Conservation (phyloP, 257 asterid species). For the Lantana camara region DNA sequence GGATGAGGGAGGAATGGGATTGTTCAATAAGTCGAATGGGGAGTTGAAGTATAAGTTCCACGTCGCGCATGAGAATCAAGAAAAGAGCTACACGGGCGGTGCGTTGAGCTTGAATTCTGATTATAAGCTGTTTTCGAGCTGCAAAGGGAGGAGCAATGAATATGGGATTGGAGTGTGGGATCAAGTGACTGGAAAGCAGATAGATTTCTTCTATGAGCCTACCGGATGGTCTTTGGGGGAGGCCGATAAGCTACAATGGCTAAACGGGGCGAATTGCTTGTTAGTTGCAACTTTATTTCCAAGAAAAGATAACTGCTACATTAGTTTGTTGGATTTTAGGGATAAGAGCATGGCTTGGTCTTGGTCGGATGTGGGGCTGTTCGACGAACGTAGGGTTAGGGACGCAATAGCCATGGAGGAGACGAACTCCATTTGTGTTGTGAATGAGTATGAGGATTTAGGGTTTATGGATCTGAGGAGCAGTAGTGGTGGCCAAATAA, state of each 20-base stretch:
- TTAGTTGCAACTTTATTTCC: constrained; percentile 87
- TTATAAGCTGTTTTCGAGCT: constrained; percentile 77
- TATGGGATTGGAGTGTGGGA: constrained; percentile 96
- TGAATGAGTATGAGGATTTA: constrained; percentile 86
- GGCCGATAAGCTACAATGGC: constrained; percentile 88
- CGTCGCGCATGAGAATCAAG: constrained; percentile 67
- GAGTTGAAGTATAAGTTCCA: constrained; percentile 65
- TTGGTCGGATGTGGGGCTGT: constrained; percentile 70
- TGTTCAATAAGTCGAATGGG: constrained; percentile 62
- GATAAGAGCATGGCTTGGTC: constrained; percentile 83
- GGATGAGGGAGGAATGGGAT: constrained; percentile 84
- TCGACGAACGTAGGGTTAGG: constrained; percentile 76
- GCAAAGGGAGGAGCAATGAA: constrained; percentile 87
- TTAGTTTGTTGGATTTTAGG: constrained; percentile 82
- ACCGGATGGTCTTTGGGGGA: constrained; percentile 86
- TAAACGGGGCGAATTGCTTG: constrained; percentile 63
- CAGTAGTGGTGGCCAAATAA: constrained; percentile 44
- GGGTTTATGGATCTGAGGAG: constrained; percentile 88
- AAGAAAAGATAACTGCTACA: constrained; percentile 85
- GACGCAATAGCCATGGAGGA: constrained; percentile 95
- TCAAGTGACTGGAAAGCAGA: constrained; percentile 74
- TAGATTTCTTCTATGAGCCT: constrained; percentile 85
- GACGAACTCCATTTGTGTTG: constrained; percentile 67
- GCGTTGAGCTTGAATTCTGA: constrained; percentile 71
- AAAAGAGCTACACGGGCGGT: constrained; percentile 79